phyloP scores from a whole-genome alignment of 2,329 filamentous ascomycete species.

The Neurospora sp. region DNA sequence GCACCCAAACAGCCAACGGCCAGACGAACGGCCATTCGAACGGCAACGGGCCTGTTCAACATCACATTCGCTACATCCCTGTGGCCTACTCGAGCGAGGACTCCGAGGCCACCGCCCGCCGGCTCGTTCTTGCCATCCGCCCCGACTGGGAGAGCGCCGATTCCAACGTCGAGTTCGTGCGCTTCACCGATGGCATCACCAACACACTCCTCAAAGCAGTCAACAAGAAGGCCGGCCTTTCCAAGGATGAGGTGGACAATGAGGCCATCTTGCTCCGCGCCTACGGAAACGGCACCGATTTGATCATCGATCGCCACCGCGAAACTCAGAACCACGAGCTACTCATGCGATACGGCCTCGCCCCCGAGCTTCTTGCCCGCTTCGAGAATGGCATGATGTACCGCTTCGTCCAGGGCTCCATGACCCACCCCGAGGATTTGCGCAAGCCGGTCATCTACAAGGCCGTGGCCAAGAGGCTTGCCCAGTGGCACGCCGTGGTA shows the following conservation, averaged over 20 bases:
- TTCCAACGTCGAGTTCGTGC: conserved; percentile 71
- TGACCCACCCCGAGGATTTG: conserved; percentile 72
- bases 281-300: conserved; percentile 87
- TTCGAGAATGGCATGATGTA: conserved; percentile 97
- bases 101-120: conserved; percentile 67
- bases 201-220: conserved; percentile 82
- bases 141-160: conserved; percentile 67
- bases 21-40: conserved; percentile 16
- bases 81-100: conserved; percentile 69
- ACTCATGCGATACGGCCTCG: conserved; percentile 71
- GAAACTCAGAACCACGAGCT: conserved; percentile 72
- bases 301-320: conserved; percentile 92
- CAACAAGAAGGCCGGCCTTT: conserved; percentile 55
- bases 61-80: conserved; percentile 54
- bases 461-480: conserved; percentile 74
- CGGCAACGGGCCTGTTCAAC: conserved; percentile 24
- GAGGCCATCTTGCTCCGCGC: conserved; percentile 84
- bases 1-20: conserved; percentile 2
- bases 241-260: conserved; percentile 67
- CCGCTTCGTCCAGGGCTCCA: conserved; percentile 72
- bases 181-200: conserved; percentile 96
- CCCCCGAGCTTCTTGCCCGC: conserved; percentile 76
- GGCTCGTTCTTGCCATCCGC: conserved; percentile 66
- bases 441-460: conserved; percentile 65
- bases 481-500: conserved; percentile 80